Conservation (phyloP, 345 rosid species). For the Dimocarpus longan region DNA sequence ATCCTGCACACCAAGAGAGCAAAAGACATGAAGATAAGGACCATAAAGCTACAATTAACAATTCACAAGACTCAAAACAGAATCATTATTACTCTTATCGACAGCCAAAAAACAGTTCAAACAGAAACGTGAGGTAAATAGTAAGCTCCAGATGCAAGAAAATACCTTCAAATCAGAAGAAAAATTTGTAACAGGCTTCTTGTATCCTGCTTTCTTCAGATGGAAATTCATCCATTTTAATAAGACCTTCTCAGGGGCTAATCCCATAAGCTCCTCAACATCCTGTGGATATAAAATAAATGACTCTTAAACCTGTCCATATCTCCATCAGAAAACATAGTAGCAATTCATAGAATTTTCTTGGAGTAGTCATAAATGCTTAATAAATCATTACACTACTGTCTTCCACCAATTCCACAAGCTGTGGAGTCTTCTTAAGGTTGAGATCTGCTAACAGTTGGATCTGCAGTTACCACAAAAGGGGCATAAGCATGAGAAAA, state of each 20-base stretch:
- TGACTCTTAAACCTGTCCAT: conserved; percentile 6
- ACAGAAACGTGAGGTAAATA: background rate
- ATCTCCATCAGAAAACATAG: background rate
- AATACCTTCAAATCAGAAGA: conserved; percentile 85
- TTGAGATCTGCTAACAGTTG: conserved; percentile 89
- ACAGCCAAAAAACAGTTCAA: background rate
- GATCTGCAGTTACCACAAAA: conserved; percentile 50
- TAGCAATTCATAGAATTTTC: background rate
- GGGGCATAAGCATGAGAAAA: conserved; percentile 4
- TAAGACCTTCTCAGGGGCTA: conserved; percentile 88
- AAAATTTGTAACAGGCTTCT: conserved; percentile 77
- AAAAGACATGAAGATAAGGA: conserved; percentile 22
- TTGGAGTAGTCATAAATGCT: conserved; percentile 3
- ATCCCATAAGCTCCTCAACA: conserved; percentile 82
- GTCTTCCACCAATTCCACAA: conserved; percentile 87
- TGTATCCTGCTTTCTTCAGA: conserved; percentile 83
- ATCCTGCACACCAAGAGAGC: conserved; percentile 55
- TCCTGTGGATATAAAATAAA: conserved; percentile 52
- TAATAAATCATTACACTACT: conserved; percentile 48
- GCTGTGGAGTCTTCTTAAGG: conserved; percentile 95
- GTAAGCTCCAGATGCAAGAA: background rate
- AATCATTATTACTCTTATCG: background rate
- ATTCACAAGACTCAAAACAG: background rate
- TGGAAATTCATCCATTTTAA: conserved; percentile 95
- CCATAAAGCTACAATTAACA: background rate